phyloP scores from a whole-genome alignment of 2,329 filamentous ascomycete genomes.

The Byssothecium circinans region DNA sequence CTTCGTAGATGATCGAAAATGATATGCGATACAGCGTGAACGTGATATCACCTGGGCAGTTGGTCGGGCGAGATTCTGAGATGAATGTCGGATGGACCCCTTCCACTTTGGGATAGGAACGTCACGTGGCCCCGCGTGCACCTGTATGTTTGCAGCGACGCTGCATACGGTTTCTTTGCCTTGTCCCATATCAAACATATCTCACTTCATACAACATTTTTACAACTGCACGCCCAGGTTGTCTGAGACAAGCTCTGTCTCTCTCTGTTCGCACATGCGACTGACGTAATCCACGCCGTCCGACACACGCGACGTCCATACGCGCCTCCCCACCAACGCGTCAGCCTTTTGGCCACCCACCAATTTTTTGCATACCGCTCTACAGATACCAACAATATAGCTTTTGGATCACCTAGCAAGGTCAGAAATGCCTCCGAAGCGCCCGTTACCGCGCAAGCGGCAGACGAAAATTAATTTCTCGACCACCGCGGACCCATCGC shows the following conservation, averaged over 20 bases:
- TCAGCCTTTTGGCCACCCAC: background rate
- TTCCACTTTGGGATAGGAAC: too few species aligned
- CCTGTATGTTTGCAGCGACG: too few species aligned
- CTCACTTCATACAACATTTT: background rate
- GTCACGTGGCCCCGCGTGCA: background rate
- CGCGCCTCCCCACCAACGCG: background rate
- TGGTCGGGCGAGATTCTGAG: too few species aligned
- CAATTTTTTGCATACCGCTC: background rate
- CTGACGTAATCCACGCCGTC: background rate
- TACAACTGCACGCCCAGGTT: background rate
- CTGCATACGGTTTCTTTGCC: too few species aligned
- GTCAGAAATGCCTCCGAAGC: conserved; percentile 27
- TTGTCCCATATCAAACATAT: too few species aligned
- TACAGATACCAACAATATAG: background rate
- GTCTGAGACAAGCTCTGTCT: background rate
- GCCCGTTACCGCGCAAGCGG: conserved; percentile 28
- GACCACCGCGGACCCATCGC: conserved; percentile 45
- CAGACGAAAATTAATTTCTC: conserved; percentile 51
- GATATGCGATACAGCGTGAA: background rate
- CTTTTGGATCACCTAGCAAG: too few species aligned
- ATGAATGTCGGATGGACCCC: too few species aligned
- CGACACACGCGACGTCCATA: background rate
- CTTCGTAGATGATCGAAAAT: background rate
- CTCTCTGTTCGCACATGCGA: background rate
- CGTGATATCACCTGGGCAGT: background rate